Conservation (phyloP, 345 rosid species). For the Lepidium sativum region DNA sequence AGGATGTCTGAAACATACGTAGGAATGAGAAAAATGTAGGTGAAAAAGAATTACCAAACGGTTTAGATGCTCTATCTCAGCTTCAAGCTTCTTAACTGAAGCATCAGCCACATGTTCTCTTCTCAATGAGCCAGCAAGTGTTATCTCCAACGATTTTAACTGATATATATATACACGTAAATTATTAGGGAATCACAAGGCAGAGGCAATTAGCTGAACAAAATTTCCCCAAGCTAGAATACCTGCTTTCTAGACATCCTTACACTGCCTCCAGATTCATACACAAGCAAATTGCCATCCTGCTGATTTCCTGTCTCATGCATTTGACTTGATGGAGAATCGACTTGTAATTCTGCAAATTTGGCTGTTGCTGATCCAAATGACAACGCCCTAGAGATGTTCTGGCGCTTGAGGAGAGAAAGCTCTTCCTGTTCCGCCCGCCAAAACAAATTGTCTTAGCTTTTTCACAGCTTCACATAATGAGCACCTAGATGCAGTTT, state of each 20-base stretch:
- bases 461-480: neutral
- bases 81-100: slow-evolving; percentile 79
- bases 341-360: slow-evolving; percentile 29
- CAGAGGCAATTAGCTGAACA: neutral
- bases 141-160: slow-evolving; percentile 80
- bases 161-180: slow-evolving; percentile 22
- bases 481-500: neutral
- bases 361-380: slow-evolving; percentile 52
- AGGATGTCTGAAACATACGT: slow-evolving; percentile 7
- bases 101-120: slow-evolving; percentile 91
- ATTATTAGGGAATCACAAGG: slow-evolving; percentile 1
- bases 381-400: slow-evolving; percentile 68
- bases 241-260: slow-evolving; percentile 95
- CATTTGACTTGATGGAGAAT: slow-evolving; percentile 19
- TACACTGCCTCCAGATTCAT: slow-evolving; percentile 62
- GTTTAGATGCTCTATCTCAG: slow-evolving; percentile 83
- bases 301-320: slow-evolving; percentile 33
- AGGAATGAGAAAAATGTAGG: neutral
- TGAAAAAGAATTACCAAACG: slow-evolving; percentile 56
- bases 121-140: slow-evolving; percentile 89
- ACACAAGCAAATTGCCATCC: slow-evolving; percentile 39
- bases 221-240: slow-evolving; percentile 1
- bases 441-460: neutral
- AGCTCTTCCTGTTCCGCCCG: slow-evolving; percentile 71
- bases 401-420: slow-evolving; percentile 64